Evolutionary conservation across 768 basidiomycete species (phyloP), one percentile per base, ranked within the genome.

Genomic region (Boletus subparvulus): DNA sequence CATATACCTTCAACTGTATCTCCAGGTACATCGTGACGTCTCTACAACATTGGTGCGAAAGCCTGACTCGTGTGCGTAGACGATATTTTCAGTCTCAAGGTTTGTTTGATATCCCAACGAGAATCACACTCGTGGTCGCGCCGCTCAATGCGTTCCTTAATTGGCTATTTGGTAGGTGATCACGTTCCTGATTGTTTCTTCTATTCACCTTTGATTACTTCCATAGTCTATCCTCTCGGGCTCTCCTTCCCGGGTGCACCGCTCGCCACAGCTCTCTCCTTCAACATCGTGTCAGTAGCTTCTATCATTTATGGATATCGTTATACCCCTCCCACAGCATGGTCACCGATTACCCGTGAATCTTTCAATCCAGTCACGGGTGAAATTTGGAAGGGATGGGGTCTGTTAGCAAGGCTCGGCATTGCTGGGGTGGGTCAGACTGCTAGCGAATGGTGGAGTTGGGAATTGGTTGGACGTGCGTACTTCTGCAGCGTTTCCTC

Each of bases 361-460:
- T 65, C 62, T 33, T 39, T 68, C 16, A 35, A 54, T 42, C 93
- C 92, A 0, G 65, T 92, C 32, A 80, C 80, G 0, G 71, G 78
- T 44, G 77, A 83, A 9, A 82, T 83, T 63, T 89, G 94, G 69
- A 83, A 80, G 3, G 80, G 78, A 53, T 78, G 94, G 19, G 83
- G 87, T 1, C 72, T 89, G 9, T 70, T 98, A 41, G 77, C 87
- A 6, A 83, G 82, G 42, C 78, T 98, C 0, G 92, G 95, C 0
- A 64, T 95, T 4, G 90, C 90, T 11, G 94, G 96, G 11, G 84
- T 92, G 21, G 53, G 85, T 1, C 92, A 94, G 70, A 87, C 84
- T 4, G 92, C 91, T 1, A 86, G 84, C 4, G 96, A 97, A 72
- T 98, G 95, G 96, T 98, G 95, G 94, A 87, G 89, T 39, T 96